Percentiles rank a stretch among this genome's conserved stretches.
phyloP scores from a whole-genome alignment of 495 filamentous ascomycete genomes.

The Tuber aestivum region DNA sequence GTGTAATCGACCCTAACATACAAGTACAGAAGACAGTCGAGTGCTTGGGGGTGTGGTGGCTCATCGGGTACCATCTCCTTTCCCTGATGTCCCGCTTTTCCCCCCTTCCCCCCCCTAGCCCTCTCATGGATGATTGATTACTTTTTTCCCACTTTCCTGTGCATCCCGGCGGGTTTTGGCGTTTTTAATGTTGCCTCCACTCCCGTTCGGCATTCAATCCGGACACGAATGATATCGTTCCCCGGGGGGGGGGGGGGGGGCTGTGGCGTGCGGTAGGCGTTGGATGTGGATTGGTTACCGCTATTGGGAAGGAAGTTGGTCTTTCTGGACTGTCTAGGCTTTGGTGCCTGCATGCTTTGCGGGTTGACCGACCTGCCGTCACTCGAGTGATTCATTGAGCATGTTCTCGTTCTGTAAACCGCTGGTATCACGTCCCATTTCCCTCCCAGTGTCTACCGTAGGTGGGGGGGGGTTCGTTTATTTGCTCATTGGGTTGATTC shows the following conservation, averaged over 20 bases:
- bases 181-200: background rate
- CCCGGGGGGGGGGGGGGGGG: too few relatives aligned
- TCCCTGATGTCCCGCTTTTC: background rate
- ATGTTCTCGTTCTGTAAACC: background rate
- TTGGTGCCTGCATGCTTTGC: background rate
- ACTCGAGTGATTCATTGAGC: background rate
- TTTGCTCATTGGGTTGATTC: background rate
- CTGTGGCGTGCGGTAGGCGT: too few relatives aligned
- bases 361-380: background rate
- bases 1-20: too few relatives aligned
- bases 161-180: background rate
- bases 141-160: background rate
- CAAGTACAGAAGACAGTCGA: too few relatives aligned
- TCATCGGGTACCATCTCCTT: too few relatives aligned
- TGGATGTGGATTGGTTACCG: too few relatives aligned
- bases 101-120: background rate
- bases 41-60: too few relatives aligned
- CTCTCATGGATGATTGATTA: background rate
- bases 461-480: too few relatives aligned
- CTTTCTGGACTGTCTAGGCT: too few relatives aligned
- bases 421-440: too few relatives aligned
- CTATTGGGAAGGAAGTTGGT: too few relatives aligned
- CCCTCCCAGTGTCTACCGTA: too few relatives aligned
- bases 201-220: background rate
- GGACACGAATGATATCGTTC: background rate